Evolutionary conservation across 2,329 filamentous ascomycete genomes (phyloP).

Genomic region (Fusarium sp.): DNA sequence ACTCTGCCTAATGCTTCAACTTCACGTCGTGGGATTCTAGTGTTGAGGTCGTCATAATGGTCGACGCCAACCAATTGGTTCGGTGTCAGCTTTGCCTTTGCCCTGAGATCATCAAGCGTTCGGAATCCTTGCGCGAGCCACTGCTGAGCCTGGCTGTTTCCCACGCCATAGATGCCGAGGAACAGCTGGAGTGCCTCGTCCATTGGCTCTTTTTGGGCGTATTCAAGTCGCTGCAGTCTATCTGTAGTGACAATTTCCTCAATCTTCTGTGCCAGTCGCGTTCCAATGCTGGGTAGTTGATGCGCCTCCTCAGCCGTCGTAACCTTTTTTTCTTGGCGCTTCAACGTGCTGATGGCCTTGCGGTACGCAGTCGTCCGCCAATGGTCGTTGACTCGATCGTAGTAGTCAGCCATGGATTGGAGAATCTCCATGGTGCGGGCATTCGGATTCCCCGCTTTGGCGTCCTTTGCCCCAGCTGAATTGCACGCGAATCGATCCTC

Average conservation of each 20-base stretch:
- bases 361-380: slow-evolving; percentile 86
- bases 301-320: slow-evolving; percentile 79
- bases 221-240: slow-evolving; percentile 79
- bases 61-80: slow-evolving; percentile 85
- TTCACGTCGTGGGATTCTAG: slow-evolving; percentile 83
- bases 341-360: slow-evolving; percentile 81
- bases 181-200: slow-evolving; percentile 79
- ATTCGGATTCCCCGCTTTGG: slow-evolving; percentile 76
- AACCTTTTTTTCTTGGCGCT: slow-evolving; percentile 75
- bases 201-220: slow-evolving; percentile 76
- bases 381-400: slow-evolving; percentile 80
- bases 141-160: slow-evolving; percentile 76
- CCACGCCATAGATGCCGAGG: slow-evolving; percentile 85
- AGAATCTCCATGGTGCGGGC: slow-evolving; percentile 81
- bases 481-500: slow-evolving; percentile 71
- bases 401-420: slow-evolving; percentile 84
- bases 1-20: slow-evolving; percentile 78
- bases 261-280: slow-evolving; percentile 85
- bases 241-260: slow-evolving; percentile 89
- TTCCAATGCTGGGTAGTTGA: slow-evolving; percentile 78
- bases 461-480: slow-evolving; percentile 64
- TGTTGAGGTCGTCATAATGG: slow-evolving; percentile 84
- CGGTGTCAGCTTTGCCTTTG: slow-evolving; percentile 73
- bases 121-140: slow-evolving; percentile 85
- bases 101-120: slow-evolving; percentile 79